Evolutionary conservation across 371 early-diverging fungal species (phyloP), one percentile per base, ranked within the genome.

Genomic region (Lichtheimia ornata): DNA sequence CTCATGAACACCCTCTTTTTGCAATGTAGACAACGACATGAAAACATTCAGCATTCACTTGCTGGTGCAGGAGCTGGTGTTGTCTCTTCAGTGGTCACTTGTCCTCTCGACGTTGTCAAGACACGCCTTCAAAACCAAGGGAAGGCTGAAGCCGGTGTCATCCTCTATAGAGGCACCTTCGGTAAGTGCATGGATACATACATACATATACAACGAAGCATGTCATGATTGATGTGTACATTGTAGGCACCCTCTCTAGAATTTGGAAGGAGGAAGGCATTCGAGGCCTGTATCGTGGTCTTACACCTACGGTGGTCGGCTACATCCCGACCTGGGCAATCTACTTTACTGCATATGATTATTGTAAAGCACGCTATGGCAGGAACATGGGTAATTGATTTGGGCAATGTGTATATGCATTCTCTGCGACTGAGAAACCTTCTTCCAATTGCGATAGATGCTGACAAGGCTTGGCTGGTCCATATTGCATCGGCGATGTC

Each of bases 41-140:
- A 87, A 65, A 85, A 84, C 69, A 42, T 85, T 50, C 91, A 89
- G 66, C 88, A 90, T 67, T 84, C 90, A n/a, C 77, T 91, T 59
- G 91, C 92, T 56, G 93, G 93, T 58, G 91, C 91, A 18, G 89
- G 89, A 49, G 93, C 94, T 27, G 95, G 94, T 47, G 79, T 85
- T 56, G 87, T 91, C 18, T 88, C 94, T n/a, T 87, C 94, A 5
- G 78, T 94, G n/a, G 84, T 93, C 15, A 93, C 94, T 11, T 91
- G 92, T 68, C 98, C 98, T 4, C 79, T 98, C 25, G 98, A 98
- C 75, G 96, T 98, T 15, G 91, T 94, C 50, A 98, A 98, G 68
- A 93, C 96, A 17, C 83, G 97, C 27, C 79, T 97, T 58, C 98
- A 98, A 75, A 95, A 96, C 70, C 94, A 96, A 67, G 80, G 94